Base-by-base conservation (phyloP, 2,329 filamentous ascomycete species). In the Akanthomyces muscarius region DNA sequence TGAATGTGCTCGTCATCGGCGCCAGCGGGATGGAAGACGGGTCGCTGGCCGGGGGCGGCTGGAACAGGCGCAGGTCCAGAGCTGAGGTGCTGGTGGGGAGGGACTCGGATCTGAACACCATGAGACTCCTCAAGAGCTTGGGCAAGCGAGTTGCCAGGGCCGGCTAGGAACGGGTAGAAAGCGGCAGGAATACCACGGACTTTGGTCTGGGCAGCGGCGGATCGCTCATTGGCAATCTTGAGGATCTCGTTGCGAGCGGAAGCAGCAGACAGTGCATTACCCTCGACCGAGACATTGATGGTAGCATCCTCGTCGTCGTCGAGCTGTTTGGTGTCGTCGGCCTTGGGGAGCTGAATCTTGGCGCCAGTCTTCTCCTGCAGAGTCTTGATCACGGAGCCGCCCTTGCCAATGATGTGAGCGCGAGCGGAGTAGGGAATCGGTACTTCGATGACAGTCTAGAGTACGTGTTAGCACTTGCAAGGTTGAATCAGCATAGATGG, bases 151-250 rank as follows among this genome's bases (percentile, higher is more conserved):
- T 92, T 91, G 73, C 89, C 85, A 11, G 89, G 86, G 55, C 92
- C 92, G 28, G 92, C 89, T 74, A 99, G 89, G 80, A 99, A 99
- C 59, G 94, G 94, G 77, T 95, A 99, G 76, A 95, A 96, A 73
- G 97, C 92, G 30, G 92, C 86, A 8, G 95, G 93, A 64, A 99
- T 89, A 55, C 88, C 87, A 75, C 89, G 91, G 67, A 99, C 77
- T 69, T 90, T 91, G 63, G 92, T 83, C 77, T 86, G 95, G 71
- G 93, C 85, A 69, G 89, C 94, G 62, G 91, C 89, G 60, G 90
- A 88, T 66, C 92, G 88, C 76, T 97, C 92, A 69, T 89, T 89
- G 62, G 91, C 92, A 73, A 98, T 97, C 70, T 89, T 89, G 71
- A 91, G 83, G 70, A 99, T 95, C 69, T 91, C 89, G 63, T 90